Percentiles rank a stretch among this genome's conserved stretches.
Evolutionary conservation across 2,329 filamentous ascomycete species (phyloP).

Genomic region (Trematosphaeria pertusa): DNA sequence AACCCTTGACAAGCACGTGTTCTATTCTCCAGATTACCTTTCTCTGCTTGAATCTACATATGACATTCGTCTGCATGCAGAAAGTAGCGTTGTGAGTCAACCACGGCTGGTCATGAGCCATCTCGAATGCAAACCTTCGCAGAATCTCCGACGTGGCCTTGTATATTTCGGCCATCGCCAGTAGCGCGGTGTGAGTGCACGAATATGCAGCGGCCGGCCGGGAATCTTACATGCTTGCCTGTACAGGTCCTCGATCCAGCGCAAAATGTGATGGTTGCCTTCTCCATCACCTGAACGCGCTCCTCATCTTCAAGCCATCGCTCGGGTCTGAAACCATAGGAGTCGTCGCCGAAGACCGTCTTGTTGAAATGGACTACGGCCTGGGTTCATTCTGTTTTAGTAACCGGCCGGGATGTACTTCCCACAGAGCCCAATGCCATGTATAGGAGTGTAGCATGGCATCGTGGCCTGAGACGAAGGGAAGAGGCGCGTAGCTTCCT

Average conservation of each 20-base stretch:
- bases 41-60: neutral
- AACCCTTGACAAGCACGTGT: too few species aligned
- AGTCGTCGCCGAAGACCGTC: conserved; percentile 49
- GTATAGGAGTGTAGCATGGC: conserved; percentile 24
- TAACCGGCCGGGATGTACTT: conserved; percentile 44
- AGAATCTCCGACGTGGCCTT: conserved; percentile 29
- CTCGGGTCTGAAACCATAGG: conserved; percentile 52
- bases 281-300: conserved; percentile 25
- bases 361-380: conserved; percentile 53
- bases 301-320: conserved; percentile 51
- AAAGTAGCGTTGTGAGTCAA: conserved; percentile 25
- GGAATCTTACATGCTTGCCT: conserved; percentile 31
- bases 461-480: conserved; percentile 35
- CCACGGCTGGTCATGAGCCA: conserved; percentile 30
- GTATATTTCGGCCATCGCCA: conserved; percentile 27
- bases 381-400: conserved; percentile 53
- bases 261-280: conserved; percentile 47
- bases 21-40: neutral
- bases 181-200: neutral
- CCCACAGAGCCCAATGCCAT: conserved; percentile 26
- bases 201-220: neutral
- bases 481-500: conserved; percentile 52
- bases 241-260: conserved; percentile 42
- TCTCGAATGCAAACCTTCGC: conserved; percentile 20
- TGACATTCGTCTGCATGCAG: conserved; percentile 19